Base-by-base conservation (phyloP, 2,329 filamentous ascomycete species). In the Colletotrichum abscissum region DNA sequence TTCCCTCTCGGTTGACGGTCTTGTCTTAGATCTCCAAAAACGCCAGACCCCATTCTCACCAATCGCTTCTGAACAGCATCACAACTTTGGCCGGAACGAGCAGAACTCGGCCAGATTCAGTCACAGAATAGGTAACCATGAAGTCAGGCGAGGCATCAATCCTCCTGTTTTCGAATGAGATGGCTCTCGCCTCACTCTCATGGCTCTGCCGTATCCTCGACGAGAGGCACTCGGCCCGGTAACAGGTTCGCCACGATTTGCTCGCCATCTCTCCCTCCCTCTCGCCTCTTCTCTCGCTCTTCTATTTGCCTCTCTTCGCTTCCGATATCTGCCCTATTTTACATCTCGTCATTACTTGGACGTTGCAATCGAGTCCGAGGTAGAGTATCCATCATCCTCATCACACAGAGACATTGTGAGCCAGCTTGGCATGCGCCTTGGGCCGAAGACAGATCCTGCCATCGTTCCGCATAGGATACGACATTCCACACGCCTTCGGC, bases 401-500 rank as follows among this genome's bases (percentile, higher is more conserved):
- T 22, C 33, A 14, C 22, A 8, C 12, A 60, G 35, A 71, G 54
- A 57, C 60, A 46, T 19, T 56, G 38, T 56, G 28, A 22, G n/a
- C 52, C 22, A 70, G 28, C 56, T 38, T 66, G 60, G 71, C 60
- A 56, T 63, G 67, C 49, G 55, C 26, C 49, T 33, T n/a, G 55
- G 55, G 62, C 56, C 60, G 68, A 70, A 70, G 62, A 66, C 68
- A 63, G 58, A 19, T 30, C 38, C 38, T 55, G 54, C 54, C 28
- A 26, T n/a, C n/a, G 24, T 52, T 52, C 42, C 54, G 66, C 59
- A 63, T 52, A 64, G 65, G 54, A 66, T 35, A 57, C 35, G 62
- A 66, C 71, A 73, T 73, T 73, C 71, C 71, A 71, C 60, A n/a
- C 14, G 28, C 38, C 38, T 54, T 16, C 62, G 62, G 38, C 46